These are phyloP conservation scores for Trichophyton verrucosum DNA, from an alignment of 2,329 filamentous ascomycete species.

Conservation along the genomic window DNA sequence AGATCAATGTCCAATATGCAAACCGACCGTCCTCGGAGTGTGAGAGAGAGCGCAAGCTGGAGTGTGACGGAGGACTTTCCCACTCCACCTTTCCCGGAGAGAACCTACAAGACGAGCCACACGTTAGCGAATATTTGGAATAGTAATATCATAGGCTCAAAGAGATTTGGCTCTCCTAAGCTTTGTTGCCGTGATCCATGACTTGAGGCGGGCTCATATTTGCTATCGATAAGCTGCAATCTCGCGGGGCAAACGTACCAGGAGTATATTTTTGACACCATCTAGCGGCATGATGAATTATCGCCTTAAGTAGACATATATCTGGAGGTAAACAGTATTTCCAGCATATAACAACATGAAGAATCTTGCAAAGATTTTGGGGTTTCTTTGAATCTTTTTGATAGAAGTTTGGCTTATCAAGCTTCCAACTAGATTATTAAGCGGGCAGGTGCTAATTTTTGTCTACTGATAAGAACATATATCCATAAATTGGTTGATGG, in stretches of 20 bases:
- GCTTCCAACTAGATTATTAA: background rate
- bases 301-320: background rate
- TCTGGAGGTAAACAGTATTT: background rate
- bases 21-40: slow-evolving; percentile 73
- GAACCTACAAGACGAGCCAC: slow-evolving; percentile 37
- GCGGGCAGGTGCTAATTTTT: background rate
- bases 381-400: background rate
- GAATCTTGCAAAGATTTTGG: background rate
- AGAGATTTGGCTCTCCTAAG: background rate
- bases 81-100: slow-evolving; percentile 95
- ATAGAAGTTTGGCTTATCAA: background rate
- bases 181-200: background rate
- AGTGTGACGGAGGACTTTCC: slow-evolving; percentile 97
- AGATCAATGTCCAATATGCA: slow-evolving; percentile 94
- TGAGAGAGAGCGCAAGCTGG: slow-evolving; percentile 81
- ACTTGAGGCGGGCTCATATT: background rate
- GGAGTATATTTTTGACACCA: slow-evolving; percentile 33
- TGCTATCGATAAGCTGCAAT: slow-evolving; percentile 30
- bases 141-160: background rate
- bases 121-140: background rate
- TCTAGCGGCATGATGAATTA: slow-evolving; percentile 27
- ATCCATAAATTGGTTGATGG: background rate
- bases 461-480: background rate
- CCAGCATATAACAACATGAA: background rate
- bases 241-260: slow-evolving; percentile 21